Base-by-base conservation (phyloP, 495 filamentous ascomycete species). In the Penicillium canariense region DNA sequence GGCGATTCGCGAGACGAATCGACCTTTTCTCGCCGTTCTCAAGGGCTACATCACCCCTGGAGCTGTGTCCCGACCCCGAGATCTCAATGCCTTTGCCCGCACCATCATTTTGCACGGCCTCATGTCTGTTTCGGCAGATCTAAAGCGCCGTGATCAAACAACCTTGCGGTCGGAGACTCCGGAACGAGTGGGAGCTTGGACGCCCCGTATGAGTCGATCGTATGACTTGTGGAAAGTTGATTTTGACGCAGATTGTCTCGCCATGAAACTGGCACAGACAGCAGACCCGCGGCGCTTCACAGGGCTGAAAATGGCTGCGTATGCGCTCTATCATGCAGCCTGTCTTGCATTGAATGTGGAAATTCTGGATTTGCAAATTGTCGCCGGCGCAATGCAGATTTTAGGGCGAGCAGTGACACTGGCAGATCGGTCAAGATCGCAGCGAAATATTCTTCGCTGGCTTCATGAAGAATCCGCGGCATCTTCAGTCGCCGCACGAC, bases 121-220 rank as follows among this genome's bases (percentile, higher is more conserved):
- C 7, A 81, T 84, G 79, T 80, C 76, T 11, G 66, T 84, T 1
- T 77, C 76, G 9, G 79, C 80, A 59, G 80, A 83, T 50, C 70
- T 84, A 50, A 76, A 78, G 54, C 69, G 81, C 8, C 65, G 81
- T 17, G 80, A 82, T 45, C 80, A 84, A 46, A 83, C 78, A 1
- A 79, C 78, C 9, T 43, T 65, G 0, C 64, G 68, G 14, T 69
- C 68, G 14, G 68, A 68, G 26, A 74, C 64, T 11, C 70, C 73
- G 14, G 72, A 77, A 3, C 65, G 50, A 7, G 61, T 74, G 14
- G 68, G 69, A 6, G 68, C 75, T 11, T 83, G 78, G 81, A 77
- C 71, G 14, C 60, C 65, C 5, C 78, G 77, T 25, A 74, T 82
- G 52, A 61, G 64, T 5, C 64, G 70, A 2, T 80, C 78, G 8